Evolutionary conservation across 2,329 filamentous ascomycete species (phyloP).

Genomic region (Paramyrothecium roridum): DNA sequence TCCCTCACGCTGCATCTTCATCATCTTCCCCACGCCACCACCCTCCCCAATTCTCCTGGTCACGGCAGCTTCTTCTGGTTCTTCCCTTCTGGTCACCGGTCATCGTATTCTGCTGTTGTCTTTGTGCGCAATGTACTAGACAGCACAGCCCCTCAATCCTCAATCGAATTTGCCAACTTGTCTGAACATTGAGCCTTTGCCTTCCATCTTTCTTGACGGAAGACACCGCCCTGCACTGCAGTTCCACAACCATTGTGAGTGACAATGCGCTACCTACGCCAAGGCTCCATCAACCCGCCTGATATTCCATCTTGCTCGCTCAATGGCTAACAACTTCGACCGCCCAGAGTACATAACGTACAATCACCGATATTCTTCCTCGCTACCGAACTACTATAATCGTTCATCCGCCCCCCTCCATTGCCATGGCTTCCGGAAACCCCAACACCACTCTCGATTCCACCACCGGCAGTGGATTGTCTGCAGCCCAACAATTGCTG

Average conservation of each 20-base stretch:
- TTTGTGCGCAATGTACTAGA: conserved; percentile 37
- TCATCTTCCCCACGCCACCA: conserved; percentile 16
- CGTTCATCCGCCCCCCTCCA: conserved; percentile 8
- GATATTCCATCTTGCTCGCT: background rate
- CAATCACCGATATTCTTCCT: background rate
- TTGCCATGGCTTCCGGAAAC: conserved; percentile 38
- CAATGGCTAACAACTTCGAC: background rate
- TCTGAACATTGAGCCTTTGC: conserved; percentile 2
- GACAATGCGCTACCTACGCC: no score
- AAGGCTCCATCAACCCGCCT: background rate
- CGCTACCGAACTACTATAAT: conserved; percentile 6
- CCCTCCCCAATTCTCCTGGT: conserved; percentile 19
- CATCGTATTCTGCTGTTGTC: conserved; percentile 25
- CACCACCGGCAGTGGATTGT: conserved; percentile 39
- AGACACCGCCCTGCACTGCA: background rate
- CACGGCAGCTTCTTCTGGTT: conserved; percentile 35
- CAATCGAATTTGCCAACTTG: background rate
- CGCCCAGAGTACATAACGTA: background rate
- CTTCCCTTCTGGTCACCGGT: conserved; percentile 36
- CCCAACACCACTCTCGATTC: conserved; percentile 17
- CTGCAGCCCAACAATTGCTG: conserved; percentile 60
- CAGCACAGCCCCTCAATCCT: conserved; percentile 16
- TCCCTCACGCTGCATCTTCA: conserved; percentile 18
- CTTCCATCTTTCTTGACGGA: background rate
- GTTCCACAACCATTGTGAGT: background rate